Evolutionary conservation across 2,329 filamentous ascomycete genomes (phyloP), one percentile per base, ranked within the genome.

Genomic region (Ilyonectria robusta): DNA sequence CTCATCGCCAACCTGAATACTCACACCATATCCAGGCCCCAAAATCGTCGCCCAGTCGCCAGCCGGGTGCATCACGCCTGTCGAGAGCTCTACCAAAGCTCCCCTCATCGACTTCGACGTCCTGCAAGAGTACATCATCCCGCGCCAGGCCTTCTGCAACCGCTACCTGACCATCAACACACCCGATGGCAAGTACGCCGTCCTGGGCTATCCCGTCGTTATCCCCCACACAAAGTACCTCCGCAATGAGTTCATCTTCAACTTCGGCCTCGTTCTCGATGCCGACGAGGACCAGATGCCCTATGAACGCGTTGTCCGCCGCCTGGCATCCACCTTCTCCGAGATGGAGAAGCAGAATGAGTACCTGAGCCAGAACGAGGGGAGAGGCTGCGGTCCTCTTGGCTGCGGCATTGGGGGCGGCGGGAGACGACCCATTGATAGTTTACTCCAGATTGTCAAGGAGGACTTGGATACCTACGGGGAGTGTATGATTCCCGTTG

Each of bases 191-290:
- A 89, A 89, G 71, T 92, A 95, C 80, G 90, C 91, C 65, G 90
- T 99, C 62, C 87, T 99, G 37, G 94, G 95, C 17, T 94, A 94
- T 75, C 96, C 96, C 0, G 92, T 98, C 59, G 95, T 94, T 78
- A 94, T 98, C 77, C 90, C 92, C 58, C 89, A 94, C 70, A 88
- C 91, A 62, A 92, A 92, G 73, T 97, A 98, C 78, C 90, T 92
- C 77, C 92, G 96, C 65, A 97, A 97, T 81, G 94, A 97, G 81
- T 98, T 98, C 85, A 97, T 98, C 78, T 99, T 98, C 88, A 98
- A 98, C 81, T 97, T 98, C 78, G 94, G 94, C 66, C 85, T 98
- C 50, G 92, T 97, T 31, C 86, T 97, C 56, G 88, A 92, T 57
- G 81, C 82, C 53, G 85, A 87, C 58, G 83, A 84, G 60, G 93